These are phyloP conservation scores for Moesziomyces parantarcticus DNA, from an alignment of 1,284 basidiomycete species.

Conservation along the genomic window DNA sequence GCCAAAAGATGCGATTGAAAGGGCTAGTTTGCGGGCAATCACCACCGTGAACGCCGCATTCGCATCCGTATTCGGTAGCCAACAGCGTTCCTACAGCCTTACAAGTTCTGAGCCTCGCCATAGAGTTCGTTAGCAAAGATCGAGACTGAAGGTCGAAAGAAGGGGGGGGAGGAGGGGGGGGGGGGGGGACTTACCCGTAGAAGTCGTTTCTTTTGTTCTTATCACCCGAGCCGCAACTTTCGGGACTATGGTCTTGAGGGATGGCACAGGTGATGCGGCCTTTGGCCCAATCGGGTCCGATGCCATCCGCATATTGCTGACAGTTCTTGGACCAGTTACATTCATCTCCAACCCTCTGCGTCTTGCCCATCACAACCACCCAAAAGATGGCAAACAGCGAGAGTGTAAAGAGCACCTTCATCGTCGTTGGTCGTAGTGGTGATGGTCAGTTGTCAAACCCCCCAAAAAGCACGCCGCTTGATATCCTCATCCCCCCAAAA, in stretches of 20 bases:
- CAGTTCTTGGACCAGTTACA: conserved; percentile 33
- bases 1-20: conserved; percentile 31
- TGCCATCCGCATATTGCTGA: conserved; percentile 10
- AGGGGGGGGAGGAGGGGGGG: no score
- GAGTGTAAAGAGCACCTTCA: neutral
- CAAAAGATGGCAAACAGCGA: neutral
- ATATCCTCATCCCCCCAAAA: no score
- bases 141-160: no score
- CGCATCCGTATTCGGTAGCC: conserved; percentile 32
- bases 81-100: conserved; percentile 26
- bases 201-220: conserved; percentile 6
- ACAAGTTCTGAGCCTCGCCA: conserved; percentile 24
- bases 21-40: conserved; percentile 8
- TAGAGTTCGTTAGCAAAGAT: no score
- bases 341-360: conserved; percentile 20
- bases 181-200: conserved; percentile 19
- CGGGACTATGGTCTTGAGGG: conserved; percentile 2
- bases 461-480: no score
- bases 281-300: conserved; percentile 10
- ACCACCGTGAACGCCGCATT: conserved; percentile 30
- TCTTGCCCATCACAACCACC: neutral
- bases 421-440: neutral
- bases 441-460: no score
- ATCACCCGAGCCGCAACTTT: conserved; percentile 19
- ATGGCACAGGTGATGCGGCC: conserved; percentile 35